Evolutionary conservation across 169 alveolate species (phyloP).

Genomic region (Besnoitia besnoiti): DNA sequence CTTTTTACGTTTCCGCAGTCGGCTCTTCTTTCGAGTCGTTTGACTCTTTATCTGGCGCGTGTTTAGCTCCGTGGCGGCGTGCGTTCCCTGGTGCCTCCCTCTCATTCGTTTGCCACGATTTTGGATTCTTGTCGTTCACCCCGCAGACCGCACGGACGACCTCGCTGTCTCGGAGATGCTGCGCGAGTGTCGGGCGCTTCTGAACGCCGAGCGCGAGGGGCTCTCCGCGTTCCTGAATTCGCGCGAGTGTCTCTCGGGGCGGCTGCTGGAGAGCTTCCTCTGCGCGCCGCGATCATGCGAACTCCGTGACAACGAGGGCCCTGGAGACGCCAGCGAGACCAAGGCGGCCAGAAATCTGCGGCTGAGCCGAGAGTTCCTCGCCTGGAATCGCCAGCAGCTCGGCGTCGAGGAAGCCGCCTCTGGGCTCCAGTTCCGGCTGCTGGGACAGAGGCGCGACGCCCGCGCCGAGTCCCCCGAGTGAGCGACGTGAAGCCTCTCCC

Average conservation of each 20-base stretch:
- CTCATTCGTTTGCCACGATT: too few species aligned
- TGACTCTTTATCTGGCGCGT: too few species aligned
- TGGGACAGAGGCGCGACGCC: background rate
- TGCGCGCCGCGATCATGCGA: background rate
- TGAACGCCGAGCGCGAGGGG: background rate
- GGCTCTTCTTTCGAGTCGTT: too few species aligned
- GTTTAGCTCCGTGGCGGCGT: too few species aligned
- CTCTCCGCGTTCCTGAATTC: too few species aligned
- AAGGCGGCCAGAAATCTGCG: background rate
- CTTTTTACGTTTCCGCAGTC: too few species aligned
- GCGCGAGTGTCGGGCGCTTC: background rate
- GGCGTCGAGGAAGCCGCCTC: background rate
- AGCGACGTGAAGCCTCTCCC: too few species aligned
- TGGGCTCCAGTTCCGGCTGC: constrained; percentile 22
- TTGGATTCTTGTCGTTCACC: too few species aligned
- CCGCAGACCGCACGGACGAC: constrained; percentile 24
- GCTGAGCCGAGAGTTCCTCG: background rate
- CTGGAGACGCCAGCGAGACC: background rate
- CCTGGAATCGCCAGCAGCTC: constrained; percentile 7
- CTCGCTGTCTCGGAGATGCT: background rate
- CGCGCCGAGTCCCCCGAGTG: background rate
- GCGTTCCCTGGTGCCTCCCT: too few species aligned
- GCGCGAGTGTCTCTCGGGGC: background rate
- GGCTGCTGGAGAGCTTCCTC: background rate
- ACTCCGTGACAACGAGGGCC: background rate